These are phyloP conservation scores for Dioszegia aurantiaca DNA, from an alignment of 768 basidiomycete genomes.

Conservation along the genomic window DNA sequence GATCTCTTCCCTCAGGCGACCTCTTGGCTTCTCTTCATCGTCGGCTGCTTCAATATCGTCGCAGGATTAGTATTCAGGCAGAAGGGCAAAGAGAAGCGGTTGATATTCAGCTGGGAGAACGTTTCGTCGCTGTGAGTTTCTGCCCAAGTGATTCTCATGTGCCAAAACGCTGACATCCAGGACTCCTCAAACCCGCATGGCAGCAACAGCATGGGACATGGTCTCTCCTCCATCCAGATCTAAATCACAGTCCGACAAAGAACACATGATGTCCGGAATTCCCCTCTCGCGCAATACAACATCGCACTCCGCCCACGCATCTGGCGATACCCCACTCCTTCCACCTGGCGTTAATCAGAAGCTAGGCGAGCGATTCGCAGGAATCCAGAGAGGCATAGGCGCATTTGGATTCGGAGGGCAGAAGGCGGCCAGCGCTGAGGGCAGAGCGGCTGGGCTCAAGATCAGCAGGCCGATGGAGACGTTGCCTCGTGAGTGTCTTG, in stretches of 20 bases:
- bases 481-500: slow-evolving; percentile 48
- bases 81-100: slow-evolving; percentile 52
- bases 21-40: slow-evolving; percentile 84
- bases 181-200: slow-evolving; percentile 45
- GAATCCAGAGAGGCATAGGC: slow-evolving; percentile 19
- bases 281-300: slow-evolving; percentile 2
- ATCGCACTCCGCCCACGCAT: not conserved
- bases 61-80: slow-evolving; percentile 45
- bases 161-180: slow-evolving; percentile 20
- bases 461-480: slow-evolving; percentile 44
- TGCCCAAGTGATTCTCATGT: not conserved
- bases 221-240: slow-evolving; percentile 21
- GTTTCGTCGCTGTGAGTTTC: slow-evolving; percentile 46
- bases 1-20: slow-evolving; percentile 84
- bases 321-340: slow-evolving; percentile 21
- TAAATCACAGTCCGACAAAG: not conserved
- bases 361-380: slow-evolving; percentile 25
- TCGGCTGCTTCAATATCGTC: slow-evolving; percentile 85
- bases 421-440: slow-evolving; percentile 49
- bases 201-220: slow-evolving; percentile 48
- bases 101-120: slow-evolving; percentile 51
- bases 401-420: slow-evolving; percentile 77
- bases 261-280: slow-evolving; percentile 1
- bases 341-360: slow-evolving; percentile 20
- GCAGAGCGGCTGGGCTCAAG: slow-evolving; percentile 56